phyloP scores from a whole-genome alignment of 768 basidiomycete species.

The Termitomyces sp. region DNA sequence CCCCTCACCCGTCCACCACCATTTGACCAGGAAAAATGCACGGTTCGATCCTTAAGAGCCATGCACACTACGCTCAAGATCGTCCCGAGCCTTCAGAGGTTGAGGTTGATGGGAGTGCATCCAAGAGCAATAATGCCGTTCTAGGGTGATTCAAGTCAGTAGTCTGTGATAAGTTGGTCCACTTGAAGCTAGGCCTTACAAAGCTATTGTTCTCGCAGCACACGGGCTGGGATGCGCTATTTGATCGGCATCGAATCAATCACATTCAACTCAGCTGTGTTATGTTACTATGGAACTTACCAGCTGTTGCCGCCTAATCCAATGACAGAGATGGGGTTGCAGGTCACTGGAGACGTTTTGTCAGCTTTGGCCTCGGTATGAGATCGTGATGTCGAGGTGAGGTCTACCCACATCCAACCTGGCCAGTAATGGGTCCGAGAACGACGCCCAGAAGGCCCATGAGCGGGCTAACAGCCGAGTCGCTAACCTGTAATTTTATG shows the following conservation, averaged over 20 bases:
- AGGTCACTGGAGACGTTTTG: slow-evolving; percentile 3
- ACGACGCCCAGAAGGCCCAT: slow-evolving; percentile 5
- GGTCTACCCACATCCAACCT: slow-evolving; percentile 9
- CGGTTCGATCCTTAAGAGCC: neutral
- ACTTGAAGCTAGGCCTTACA: slow-evolving; percentile 6
- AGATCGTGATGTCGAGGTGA: neutral
- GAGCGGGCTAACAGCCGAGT: neutral
- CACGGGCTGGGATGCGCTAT: slow-evolving; percentile 12
- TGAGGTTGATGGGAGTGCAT: slow-evolving; percentile 7
- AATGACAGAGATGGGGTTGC: slow-evolving; percentile 8
- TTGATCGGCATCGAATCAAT: neutral
- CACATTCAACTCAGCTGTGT: neutral
- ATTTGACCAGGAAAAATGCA: neutral
- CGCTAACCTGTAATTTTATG: neutral
- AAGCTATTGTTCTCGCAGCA: slow-evolving; percentile 16
- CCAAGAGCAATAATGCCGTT: slow-evolving; percentile 5
- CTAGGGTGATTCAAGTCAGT: neutral
- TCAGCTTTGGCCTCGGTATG: neutral
- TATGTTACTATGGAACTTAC: neutral
- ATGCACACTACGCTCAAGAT: neutral
- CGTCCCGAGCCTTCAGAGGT: neutral
- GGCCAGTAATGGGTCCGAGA: neutral
- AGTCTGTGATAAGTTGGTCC: no score
- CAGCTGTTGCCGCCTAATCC: slow-evolving; percentile 11
- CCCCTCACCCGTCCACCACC: neutral